Evolutionary conservation across 805 yeast genomes (phyloP).

Genomic region (Ogataea kodamae): DNA sequence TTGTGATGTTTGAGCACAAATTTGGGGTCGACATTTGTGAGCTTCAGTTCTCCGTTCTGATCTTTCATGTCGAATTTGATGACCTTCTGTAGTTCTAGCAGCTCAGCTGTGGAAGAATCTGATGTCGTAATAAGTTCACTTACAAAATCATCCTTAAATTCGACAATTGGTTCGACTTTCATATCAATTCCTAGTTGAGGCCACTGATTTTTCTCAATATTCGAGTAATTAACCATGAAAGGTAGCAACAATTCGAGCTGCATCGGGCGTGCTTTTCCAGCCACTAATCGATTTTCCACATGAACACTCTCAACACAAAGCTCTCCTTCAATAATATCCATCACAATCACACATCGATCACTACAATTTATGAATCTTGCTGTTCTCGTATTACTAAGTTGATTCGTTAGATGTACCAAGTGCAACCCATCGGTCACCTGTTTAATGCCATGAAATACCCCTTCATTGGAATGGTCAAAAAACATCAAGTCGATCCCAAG

Average conservation of each 20-base stretch:
- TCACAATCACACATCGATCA: conserved; percentile 25
- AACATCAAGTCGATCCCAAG: conserved; percentile 28
- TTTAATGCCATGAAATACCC: conserved; percentile 44
- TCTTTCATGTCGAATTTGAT: conserved; percentile 22
- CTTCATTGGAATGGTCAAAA: conserved; percentile 12
- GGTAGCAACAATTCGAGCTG: conserved; percentile 9
- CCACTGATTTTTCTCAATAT: conserved; percentile 30
- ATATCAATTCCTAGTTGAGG: conserved; percentile 19
- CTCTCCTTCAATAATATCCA: conserved; percentile 22
- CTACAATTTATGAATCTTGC: conserved; percentile 39
- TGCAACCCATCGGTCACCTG: conserved; percentile 50
- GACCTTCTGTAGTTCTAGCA: conserved; percentile 37
- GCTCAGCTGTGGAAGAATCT: conserved; percentile 50
- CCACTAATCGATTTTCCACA: conserved; percentile 4
- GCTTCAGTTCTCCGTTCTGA: conserved; percentile 37
- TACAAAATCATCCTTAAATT: conserved; percentile 11
- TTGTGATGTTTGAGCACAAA: conserved; percentile 33
- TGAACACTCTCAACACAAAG: conserved; percentile 9
- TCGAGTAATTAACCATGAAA: conserved; percentile 22
- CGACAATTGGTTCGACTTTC: conserved; percentile 5
- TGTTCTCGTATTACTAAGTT: conserved; percentile 34
- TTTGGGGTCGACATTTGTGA: conserved; percentile 41
- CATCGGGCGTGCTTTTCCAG: conserved; percentile 2
- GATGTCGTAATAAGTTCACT: conserved; percentile 39
- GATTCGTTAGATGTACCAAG: conserved; percentile 48